Percentiles rank a stretch among this genome's conserved stretches.
These are phyloP conservation scores for Neonectria magnoliae DNA, from an alignment of 2,329 filamentous ascomycete genomes.

Conservation along the genomic window DNA sequence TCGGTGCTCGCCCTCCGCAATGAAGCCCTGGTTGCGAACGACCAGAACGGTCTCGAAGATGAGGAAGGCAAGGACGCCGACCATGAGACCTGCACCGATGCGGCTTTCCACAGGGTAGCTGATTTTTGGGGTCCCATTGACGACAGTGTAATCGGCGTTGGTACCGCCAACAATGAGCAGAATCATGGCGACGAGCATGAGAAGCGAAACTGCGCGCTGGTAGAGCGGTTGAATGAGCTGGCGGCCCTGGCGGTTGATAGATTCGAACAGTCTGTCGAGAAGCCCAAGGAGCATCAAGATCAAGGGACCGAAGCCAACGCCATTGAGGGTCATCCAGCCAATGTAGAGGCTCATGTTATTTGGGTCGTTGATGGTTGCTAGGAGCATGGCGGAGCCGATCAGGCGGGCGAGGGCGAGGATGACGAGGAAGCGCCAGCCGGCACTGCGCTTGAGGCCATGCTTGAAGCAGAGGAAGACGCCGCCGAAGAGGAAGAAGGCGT, in stretches of 20 bases:
- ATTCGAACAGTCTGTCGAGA: constrained; percentile 54
- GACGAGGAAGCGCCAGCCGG: constrained; percentile 69
- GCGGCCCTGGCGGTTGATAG: constrained; percentile 53
- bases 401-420: constrained; percentile 68
- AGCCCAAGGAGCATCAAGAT: constrained; percentile 53
- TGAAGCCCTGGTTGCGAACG: constrained; percentile 50
- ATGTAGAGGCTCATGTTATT: constrained; percentile 52
- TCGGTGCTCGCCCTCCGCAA: constrained; percentile 63
- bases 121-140: constrained; percentile 37
- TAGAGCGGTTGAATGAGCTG: constrained; percentile 42
- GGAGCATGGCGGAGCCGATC: constrained; percentile 59
- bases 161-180: constrained; percentile 48
- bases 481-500: constrained; percentile 42
- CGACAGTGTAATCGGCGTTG: constrained; percentile 35
- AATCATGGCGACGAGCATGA: constrained; percentile 54
- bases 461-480: constrained; percentile 55
- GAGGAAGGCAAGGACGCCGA: constrained; percentile 52
- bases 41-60: constrained; percentile 53
- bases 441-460: constrained; percentile 65
- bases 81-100: constrained; percentile 44
- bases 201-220: constrained; percentile 51
- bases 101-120: constrained; percentile 42
- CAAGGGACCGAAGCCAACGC: constrained; percentile 56
- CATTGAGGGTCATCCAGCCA: constrained; percentile 47
- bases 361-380: constrained; percentile 59